Base-by-base conservation (phyloP, 2,329 filamentous ascomycete species). In the Diplodia mutila region DNA sequence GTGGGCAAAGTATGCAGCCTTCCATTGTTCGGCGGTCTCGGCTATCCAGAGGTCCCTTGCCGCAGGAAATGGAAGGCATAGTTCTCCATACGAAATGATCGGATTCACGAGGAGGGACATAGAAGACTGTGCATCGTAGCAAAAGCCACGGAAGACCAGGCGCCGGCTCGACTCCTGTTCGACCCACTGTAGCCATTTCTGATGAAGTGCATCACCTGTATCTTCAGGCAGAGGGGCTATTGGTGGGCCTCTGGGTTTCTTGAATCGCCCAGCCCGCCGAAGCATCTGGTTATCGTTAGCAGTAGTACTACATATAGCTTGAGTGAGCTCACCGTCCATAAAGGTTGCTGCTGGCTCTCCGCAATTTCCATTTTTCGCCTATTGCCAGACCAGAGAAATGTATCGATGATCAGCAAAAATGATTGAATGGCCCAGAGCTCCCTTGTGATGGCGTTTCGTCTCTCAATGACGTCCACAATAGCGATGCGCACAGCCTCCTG, bases 151-250 rank as follows among this genome's bases (percentile, higher is more conserved):
- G 68, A 90, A 88, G 3, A 87, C 86, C 2, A 93, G 84, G 79
- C 89, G 84, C 74, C 91, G 90, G 79, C 87, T 90, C 3, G 86
- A 88, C 73, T 92, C 90, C 68, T 86, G 81, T 55, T 86, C 82
- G 16, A 86, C 83, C 90, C 90, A 92, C 27, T 78, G 77, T 66
- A 79, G 82, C 90, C 90, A 92, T 72, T 91, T 91, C 3, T 81
- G 78, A 67, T 90, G 84, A 0, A 93, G 78, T 2, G 78, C 78
- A 21, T 85, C 76, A 1, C 85, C 87, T 25, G 85, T 80, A 66
- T 91, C 89, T 1, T 84, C 82, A 0, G 82, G 73, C n/a, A 78
- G 74, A 1, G 87, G 84, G 0, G 79, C 74, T 16, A 90, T 82
- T 2, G 80, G 75, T 1, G 84, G 81, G 73, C 87, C 89, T 2